Conservation (phyloP, 148 eudicot species). For the Agrostemma githago region DNA sequence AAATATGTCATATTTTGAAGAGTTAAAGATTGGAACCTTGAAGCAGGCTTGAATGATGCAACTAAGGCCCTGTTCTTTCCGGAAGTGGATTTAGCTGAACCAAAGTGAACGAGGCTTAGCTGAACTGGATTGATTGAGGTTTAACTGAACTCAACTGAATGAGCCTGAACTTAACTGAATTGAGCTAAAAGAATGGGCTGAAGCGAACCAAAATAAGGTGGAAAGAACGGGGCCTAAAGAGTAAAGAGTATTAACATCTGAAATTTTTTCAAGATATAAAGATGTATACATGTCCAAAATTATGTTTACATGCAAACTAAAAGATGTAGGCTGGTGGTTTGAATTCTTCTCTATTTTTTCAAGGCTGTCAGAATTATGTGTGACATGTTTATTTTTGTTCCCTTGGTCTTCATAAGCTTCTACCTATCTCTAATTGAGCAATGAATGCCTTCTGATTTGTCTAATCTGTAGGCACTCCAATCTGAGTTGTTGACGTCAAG, state of each 20-base stretch:
- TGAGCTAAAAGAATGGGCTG: too few relatives aligned
- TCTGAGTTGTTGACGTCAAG: conserved; percentile 55
- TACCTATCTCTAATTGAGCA: neutral
- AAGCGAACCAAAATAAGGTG: too few relatives aligned
- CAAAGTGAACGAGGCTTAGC: too few relatives aligned
- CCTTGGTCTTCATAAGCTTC: neutral
- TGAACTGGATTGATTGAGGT: too few relatives aligned
- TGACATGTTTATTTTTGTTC: neutral
- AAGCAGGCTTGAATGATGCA: neutral
- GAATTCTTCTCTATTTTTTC: neutral
- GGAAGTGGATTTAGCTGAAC: too few relatives aligned
- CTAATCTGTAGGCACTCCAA: conserved; percentile 63
- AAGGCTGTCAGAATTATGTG: neutral
- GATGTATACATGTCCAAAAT: neutral
- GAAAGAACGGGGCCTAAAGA: too few relatives aligned
- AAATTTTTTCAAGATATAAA: neutral
- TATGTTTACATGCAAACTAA: neutral
- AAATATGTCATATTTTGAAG: neutral
- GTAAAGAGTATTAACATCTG: neutral
- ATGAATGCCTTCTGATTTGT: conserved; percentile 18
- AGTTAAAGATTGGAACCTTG: neutral
- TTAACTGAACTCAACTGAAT: too few relatives aligned
- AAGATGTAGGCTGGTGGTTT: conserved; percentile 2
- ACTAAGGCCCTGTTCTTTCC: neutral
- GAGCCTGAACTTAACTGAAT: too few relatives aligned